Conservation (phyloP, 345 rosid genomes). For the Aethionema arabicum region DNA sequence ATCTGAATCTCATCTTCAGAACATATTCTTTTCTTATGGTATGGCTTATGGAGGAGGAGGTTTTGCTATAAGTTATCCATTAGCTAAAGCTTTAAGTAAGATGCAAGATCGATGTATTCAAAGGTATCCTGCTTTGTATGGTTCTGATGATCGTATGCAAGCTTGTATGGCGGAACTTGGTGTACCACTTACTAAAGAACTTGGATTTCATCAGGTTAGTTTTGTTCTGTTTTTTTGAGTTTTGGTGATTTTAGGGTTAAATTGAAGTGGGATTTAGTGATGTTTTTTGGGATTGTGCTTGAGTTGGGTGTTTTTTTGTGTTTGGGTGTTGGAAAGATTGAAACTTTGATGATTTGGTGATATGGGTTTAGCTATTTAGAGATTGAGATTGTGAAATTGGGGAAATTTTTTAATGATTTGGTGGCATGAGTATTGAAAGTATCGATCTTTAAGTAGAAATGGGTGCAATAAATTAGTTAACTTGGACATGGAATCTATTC, state of each 20-base stretch:
- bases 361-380: too few species aligned
- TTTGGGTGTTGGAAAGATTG: neutral
- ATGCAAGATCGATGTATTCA: constrained; percentile 89
- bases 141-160: constrained; percentile 96
- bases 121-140: constrained; percentile 88
- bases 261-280: neutral
- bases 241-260: neutral
- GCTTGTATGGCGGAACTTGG: constrained; percentile 99
- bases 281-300: neutral
- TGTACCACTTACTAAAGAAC: constrained; percentile 93
- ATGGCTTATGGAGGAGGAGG: constrained; percentile 99
- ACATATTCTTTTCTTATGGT: constrained; percentile 86
- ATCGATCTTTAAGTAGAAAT: neutral
- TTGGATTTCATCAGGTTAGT: constrained; percentile 93
- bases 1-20: constrained; percentile 93
- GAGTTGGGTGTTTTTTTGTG: neutral
- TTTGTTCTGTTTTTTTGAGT: neutral
- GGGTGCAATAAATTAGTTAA: constrained; percentile 9
- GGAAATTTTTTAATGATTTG: neutral
- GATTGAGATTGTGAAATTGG: neutral
- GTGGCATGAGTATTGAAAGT: constrained; percentile 9
- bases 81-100: constrained; percentile 78
- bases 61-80: constrained; percentile 87
- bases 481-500: neutral
- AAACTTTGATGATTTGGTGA: constrained; percentile 4